Percentiles rank a stretch among this genome's conserved stretches.
Evolutionary conservation across 495 filamentous ascomycete species (phyloP).

Genomic region (Aspergillus sparsus): DNA sequence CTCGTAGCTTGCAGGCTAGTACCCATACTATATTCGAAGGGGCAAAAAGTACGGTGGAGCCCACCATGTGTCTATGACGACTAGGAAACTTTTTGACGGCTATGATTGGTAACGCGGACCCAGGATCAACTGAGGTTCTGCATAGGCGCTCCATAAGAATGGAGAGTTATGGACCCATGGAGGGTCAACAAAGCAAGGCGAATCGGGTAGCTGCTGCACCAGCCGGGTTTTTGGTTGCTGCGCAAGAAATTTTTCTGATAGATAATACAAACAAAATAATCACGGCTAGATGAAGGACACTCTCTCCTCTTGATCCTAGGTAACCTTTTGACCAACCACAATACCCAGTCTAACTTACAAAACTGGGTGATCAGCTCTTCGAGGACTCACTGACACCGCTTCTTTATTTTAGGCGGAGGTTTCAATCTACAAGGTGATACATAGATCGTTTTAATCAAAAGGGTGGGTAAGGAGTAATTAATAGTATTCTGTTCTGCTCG

Average conservation of each 20-base stretch:
- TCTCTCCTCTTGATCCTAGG: not conserved
- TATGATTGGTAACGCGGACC: conserved; percentile 20
- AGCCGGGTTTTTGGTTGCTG: conserved; percentile 21
- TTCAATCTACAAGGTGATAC: not conserved
- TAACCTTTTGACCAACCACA: not conserved
- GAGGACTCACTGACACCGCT: conserved; percentile 4
- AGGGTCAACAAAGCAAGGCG: conserved; percentile 21
- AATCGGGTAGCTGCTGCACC: conserved; percentile 24
- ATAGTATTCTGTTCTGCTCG: no score
- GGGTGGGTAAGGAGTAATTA: no score
- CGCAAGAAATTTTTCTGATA: conserved; percentile 22
- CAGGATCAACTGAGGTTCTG: conserved; percentile 32
- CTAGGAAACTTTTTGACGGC: conserved; percentile 9
- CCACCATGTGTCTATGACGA: conserved; percentile 32
- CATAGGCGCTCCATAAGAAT: conserved; percentile 24
- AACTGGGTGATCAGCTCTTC: conserved; percentile 2
- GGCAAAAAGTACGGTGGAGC: conserved; percentile 30
- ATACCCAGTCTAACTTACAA: conserved; percentile 5
- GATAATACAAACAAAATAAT: conserved; percentile 22
- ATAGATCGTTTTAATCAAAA: no score
- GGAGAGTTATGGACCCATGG: conserved; percentile 8
- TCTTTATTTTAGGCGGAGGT: conserved; percentile 5
- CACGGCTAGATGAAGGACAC: conserved; percentile 4
- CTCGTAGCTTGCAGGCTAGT: not conserved
- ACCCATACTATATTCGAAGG: conserved; percentile 14